phyloP scores from a whole-genome alignment of 2,329 filamentous ascomycete species.

The Verticillium tricorpus region DNA sequence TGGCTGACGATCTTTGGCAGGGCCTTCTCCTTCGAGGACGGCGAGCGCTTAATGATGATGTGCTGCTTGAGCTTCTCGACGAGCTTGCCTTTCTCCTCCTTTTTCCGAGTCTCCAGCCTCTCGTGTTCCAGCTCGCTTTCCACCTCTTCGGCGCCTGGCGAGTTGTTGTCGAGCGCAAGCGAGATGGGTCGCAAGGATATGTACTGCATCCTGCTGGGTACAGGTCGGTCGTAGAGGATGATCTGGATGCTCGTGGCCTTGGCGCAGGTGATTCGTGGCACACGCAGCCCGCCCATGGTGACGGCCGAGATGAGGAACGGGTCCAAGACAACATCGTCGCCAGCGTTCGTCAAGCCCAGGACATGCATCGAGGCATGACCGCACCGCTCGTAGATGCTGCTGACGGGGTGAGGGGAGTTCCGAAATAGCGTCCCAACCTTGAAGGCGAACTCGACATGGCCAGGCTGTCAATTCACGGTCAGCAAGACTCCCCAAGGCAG shows the following conservation, averaged over 20 bases:
- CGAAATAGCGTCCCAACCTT: conserved; percentile 79
- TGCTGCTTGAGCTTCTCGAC: conserved; percentile 86
- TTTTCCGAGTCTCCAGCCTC: conserved; percentile 51
- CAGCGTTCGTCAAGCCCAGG: conserved; percentile 73
- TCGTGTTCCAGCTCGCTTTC: conserved; percentile 69
- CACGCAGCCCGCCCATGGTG: conserved; percentile 41
- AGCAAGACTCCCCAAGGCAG: conserved; percentile 9
- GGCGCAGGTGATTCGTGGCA: conserved; percentile 72
- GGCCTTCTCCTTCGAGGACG: conserved; percentile 78
- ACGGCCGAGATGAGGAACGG: conserved; percentile 65
- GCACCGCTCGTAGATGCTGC: conserved; percentile 78
- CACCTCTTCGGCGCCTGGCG: conserved; percentile 21
- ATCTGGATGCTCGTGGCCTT: conserved; percentile 75
- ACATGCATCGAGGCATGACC: conserved; percentile 80
- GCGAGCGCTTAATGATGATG: conserved; percentile 70
- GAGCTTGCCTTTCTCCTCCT: conserved; percentile 59
- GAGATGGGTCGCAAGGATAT: conserved; percentile 87
- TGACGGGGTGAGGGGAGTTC: conserved; percentile 73
- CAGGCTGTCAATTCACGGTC: conserved; percentile 44
- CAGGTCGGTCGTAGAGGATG: conserved; percentile 82
- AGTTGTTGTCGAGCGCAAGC: conserved; percentile 68
- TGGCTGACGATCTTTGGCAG: conserved; percentile 82
- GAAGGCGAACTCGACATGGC: conserved; percentile 83
- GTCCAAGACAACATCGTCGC: conserved; percentile 51
- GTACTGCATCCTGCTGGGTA: conserved; percentile 90